phyloP scores from a whole-genome alignment of 805 yeast genomes.

The Lipomyces mesembrius region DNA sequence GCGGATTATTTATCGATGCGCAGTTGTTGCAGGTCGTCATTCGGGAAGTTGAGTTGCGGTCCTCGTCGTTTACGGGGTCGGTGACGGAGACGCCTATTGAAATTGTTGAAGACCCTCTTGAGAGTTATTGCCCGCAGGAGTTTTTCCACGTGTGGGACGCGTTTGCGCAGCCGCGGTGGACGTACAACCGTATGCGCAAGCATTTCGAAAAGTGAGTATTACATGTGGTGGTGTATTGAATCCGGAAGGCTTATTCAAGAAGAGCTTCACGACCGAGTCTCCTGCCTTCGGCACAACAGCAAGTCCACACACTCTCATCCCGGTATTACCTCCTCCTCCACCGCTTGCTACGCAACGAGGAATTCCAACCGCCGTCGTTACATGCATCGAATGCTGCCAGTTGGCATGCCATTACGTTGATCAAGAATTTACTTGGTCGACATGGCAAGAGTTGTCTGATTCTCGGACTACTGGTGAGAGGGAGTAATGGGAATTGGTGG shows the following conservation, averaged over 20 bases:
- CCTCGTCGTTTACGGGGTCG: slow-evolving; percentile 37
- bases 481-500: slow-evolving; percentile 68
- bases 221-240: neutral
- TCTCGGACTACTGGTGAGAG: slow-evolving; percentile 73
- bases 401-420: slow-evolving; percentile 58
- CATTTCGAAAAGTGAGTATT: slow-evolving; percentile 33
- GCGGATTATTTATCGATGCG: slow-evolving; percentile 85
- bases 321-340: slow-evolving; percentile 65
- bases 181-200: slow-evolving; percentile 61
- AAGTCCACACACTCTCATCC: slow-evolving; percentile 45
- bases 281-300: slow-evolving; percentile 51
- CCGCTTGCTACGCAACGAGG: slow-evolving; percentile 73
- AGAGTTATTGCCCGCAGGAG: slow-evolving; percentile 47
- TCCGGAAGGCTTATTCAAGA: neutral
- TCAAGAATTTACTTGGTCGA: slow-evolving; percentile 85
- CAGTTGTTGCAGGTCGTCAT: slow-evolving; percentile 67
- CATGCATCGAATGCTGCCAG: slow-evolving; percentile 43
- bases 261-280: slow-evolving; percentile 29
- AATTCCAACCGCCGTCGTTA: slow-evolving; percentile 61
- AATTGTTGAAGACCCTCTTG: slow-evolving; percentile 34
- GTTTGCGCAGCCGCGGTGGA: slow-evolving; percentile 64
- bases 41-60: slow-evolving; percentile 55
- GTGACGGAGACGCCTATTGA: neutral
- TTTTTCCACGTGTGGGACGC: slow-evolving; percentile 71
- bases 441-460: slow-evolving; percentile 75